Evolutionary conservation across 495 filamentous ascomycete species (phyloP).

Genomic region (Neurospora terricola): DNA sequence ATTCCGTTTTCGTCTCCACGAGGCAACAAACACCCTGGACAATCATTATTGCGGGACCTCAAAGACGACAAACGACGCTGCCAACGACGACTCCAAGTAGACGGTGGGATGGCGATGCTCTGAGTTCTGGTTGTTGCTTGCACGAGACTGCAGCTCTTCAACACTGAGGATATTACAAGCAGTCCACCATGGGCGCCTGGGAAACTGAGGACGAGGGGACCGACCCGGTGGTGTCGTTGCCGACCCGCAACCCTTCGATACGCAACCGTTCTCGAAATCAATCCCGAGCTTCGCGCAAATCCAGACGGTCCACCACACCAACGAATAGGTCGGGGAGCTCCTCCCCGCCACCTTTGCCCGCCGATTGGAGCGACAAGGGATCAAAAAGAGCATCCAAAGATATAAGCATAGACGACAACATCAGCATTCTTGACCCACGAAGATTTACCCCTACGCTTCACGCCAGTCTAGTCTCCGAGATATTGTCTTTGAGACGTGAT

Average conservation of each 20-base stretch:
- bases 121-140: constrained; percentile 1
- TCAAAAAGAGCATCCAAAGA: constrained; percentile 46
- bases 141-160: constrained; percentile 7
- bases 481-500: constrained; percentile 75
- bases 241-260: constrained; percentile 50
- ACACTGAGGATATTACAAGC: not conserved
- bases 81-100: not conserved
- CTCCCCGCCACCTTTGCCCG: constrained; percentile 52
- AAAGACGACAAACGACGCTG: not conserved
- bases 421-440: constrained; percentile 75
- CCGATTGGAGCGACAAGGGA: constrained; percentile 37
- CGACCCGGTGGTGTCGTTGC: constrained; percentile 41
- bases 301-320: constrained; percentile 49
- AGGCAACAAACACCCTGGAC: not conserved
- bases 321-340: constrained; percentile 43
- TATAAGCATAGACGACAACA: constrained; percentile 54
- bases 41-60: not conserved
- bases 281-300: constrained; percentile 42
- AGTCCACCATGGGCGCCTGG: constrained; percentile 35
- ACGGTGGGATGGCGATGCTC: constrained; percentile 10
- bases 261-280: constrained; percentile 53
- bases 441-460: constrained; percentile 93
- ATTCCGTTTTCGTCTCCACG: constrained; percentile 1
- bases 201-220: constrained; percentile 48
- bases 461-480: constrained; percentile 90